Base-by-base conservation (phyloP, 1,284 basidiomycete species). In the Cystobasidiaceae sp. region DNA sequence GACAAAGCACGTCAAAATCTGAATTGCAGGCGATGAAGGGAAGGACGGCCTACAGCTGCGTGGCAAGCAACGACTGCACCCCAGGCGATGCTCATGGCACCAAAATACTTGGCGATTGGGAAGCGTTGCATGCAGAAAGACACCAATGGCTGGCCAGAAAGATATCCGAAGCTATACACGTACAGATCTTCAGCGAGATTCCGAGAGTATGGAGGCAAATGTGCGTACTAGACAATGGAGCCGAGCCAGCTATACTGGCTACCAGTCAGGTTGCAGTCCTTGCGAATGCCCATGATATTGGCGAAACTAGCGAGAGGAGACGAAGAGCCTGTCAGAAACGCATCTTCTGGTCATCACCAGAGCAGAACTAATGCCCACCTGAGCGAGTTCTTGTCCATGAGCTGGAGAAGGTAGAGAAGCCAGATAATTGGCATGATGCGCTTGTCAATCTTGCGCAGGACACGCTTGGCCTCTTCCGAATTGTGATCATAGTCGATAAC, bases 231-330 rank as follows among this genome's bases (percentile, higher is more conserved):
- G 49, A 74, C 69, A 48, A 69, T 70, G 30, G 70, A 70, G 8
- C 72, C 72, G 2, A 75, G 65, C 73, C 74, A 75, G 0, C 67
- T 67, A 63, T 74, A 76, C 33, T 76, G 66, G 7, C 69, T 61
- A 3, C 70, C 70, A 4, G 65, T 59, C 5, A 76, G 62, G 25
- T 72, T n/a, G 9, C 68, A 64, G 51, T 75, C 75, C 17, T 65
- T 61, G 17, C 70, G 68, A 6, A 76, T 33, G 8, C 73, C 73
- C 44, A 75, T 67, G n/a, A 76, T 68, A 48, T 66, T 67, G 57
- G 70, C 71, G 58, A 73, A 74, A 51, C 68, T 5, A 28, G n/a
- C n/a, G n/a, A n/a, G n/a, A n/a, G n/a, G n/a, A n/a, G n/a, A n/a
- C n/a, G n/a, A n/a, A n/a, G n/a, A 13, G 17, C 48, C n/a, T n/a